Evolutionary conservation across 2,329 filamentous ascomycete genomes (phyloP).

Genomic region (Arthrinium phaeospermum): DNA sequence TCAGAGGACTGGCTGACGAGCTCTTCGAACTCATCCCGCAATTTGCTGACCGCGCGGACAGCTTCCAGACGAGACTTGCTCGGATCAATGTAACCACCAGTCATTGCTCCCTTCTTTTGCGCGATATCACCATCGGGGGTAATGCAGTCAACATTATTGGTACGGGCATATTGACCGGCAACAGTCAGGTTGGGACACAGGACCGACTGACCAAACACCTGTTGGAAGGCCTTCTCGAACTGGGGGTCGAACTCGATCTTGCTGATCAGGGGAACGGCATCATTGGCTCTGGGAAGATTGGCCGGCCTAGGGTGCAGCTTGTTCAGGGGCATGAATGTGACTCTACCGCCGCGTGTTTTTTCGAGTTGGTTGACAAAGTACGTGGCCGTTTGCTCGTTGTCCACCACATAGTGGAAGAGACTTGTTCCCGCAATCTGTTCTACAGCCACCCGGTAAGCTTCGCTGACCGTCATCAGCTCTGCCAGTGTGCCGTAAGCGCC

Average conservation of each 20-base stretch:
- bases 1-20: conserved; percentile 68
- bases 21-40: conserved; percentile 75
- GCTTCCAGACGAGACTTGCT: conserved; percentile 86
- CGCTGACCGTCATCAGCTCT: conserved; percentile 86
- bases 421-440: conserved; percentile 93
- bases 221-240: conserved; percentile 87
- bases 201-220: conserved; percentile 95
- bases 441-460: conserved; percentile 84
- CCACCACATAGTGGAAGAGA: conserved; percentile 95
- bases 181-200: conserved; percentile 90
- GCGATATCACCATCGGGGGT: conserved; percentile 94
- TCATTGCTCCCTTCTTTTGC: conserved; percentile 94
- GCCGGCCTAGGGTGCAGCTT: conserved; percentile 73
- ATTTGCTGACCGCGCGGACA: conserved; percentile 75
- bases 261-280: conserved; percentile 84
- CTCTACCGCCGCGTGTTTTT: conserved; percentile 78
- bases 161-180: conserved; percentile 89
- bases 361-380: conserved; percentile 80
- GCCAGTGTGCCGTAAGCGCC: conserved; percentile 93
- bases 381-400: conserved; percentile 87
- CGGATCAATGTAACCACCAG: conserved; percentile 90
- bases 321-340: conserved; percentile 94
- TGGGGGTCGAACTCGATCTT: conserved; percentile 80
- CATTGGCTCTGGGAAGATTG: conserved; percentile 83
- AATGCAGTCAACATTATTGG: conserved; percentile 89